These are phyloP conservation scores for Blastomyces parvus DNA, from an alignment of 2,329 filamentous ascomycete species.

Conservation along the genomic window DNA sequence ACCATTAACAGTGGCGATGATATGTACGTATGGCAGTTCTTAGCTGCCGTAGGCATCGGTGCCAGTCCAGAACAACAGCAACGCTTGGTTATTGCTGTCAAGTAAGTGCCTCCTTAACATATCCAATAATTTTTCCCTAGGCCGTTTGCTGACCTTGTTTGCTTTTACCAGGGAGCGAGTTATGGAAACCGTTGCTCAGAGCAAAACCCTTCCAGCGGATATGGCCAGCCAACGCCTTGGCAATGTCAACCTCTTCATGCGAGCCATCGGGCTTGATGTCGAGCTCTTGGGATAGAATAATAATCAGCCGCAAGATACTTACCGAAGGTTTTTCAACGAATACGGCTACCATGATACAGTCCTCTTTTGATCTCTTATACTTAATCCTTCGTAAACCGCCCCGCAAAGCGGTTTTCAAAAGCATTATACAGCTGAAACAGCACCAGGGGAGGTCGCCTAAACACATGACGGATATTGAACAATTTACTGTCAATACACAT, in stretches of 20 bases:
- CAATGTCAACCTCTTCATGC: constrained; percentile 97
- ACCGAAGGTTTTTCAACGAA: not conserved
- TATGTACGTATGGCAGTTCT: constrained; percentile 95
- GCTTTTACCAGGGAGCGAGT: constrained; percentile 60
- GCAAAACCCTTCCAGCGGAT: constrained; percentile 79
- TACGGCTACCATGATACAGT: not conserved
- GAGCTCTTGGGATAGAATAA: constrained; percentile 54
- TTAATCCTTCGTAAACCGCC: not conserved
- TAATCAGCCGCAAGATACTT: not conserved
- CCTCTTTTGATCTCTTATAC: not conserved
- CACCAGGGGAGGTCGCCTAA: not conserved
- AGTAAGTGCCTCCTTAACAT: constrained; percentile 40
- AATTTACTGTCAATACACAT: not conserved
- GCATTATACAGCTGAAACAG: not conserved
- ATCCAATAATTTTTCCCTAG: not conserved
- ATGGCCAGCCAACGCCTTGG: constrained; percentile 75
- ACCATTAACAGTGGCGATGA: constrained; percentile 86
- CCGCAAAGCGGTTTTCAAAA: not conserved
- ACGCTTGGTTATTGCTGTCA: constrained; percentile 85
- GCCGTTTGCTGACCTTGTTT: constrained; percentile 9
- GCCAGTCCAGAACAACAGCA: constrained; percentile 93
- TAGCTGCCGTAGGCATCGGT: constrained; percentile 88
- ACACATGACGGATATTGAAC: not conserved
- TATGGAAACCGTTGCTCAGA: constrained; percentile 83
- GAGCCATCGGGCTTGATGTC: constrained; percentile 95